Evolutionary conservation across 2,329 filamentous ascomycete species (phyloP), one percentile per base, ranked within the genome.

Genomic region (Beauveria scarabaeidicola): DNA sequence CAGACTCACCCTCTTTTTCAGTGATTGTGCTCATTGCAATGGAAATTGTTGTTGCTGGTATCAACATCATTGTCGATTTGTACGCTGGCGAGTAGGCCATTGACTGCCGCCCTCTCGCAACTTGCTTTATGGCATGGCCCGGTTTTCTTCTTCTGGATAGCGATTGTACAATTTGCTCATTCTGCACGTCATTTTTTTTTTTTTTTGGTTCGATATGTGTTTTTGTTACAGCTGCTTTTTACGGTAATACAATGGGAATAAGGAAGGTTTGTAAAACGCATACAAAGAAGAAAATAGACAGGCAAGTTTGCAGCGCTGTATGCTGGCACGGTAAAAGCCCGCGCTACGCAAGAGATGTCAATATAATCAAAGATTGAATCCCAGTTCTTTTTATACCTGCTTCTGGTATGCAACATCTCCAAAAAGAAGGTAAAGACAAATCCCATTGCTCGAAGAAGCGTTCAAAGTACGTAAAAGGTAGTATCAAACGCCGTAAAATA

Each of bases 11-110:
- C 10, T 3, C 44, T 44, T 46, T 60, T 44, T 27, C 25, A 91
- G 92, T 99, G 47, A 97, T 99, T 67, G 82, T 97, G 23, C 84
- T 99, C 53, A 97, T 99, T 69, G 93, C 92, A 8, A 92, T 92
- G 13, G 94, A 99, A 72, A 97, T 97, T 63, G 76, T 97, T 8
- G 91, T 97, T 52, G 92, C 92, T 1, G 89, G 85, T 19, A 88
- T 97, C 67, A 97, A 97, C 73, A 97, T 99, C 64, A 82, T 97
- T 32, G 94, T 97, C 38, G 94, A 97, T 73, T 71, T 97, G 65
- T 95, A 95, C 69, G 91, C 71, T 11, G 73, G 73, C 64, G 68
- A 69, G 23, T 59, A 59, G 57, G 50, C 50, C 27, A 21, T 21
- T 29, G 19, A 23, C 41, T 38, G 29, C 50, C 57, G 21, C 38